A percentile compares a stretch with the other conserved stretches of the same genome.
phyloP scores from a whole-genome alignment of 2,329 filamentous ascomycete genomes.

The Periconia digitata region DNA sequence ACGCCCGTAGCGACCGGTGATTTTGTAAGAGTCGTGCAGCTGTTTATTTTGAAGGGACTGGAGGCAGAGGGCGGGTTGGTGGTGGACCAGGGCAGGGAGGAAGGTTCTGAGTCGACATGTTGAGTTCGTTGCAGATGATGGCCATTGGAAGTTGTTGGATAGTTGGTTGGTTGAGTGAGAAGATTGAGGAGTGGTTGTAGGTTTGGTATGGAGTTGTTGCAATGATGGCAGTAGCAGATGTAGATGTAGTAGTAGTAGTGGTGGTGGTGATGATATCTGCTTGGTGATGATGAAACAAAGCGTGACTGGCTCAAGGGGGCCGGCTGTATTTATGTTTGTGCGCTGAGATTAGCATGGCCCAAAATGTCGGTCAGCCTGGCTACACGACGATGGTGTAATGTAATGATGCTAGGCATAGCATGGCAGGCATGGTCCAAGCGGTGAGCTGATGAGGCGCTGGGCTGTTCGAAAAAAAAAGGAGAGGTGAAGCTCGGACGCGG shows the following conservation, averaged over 20 bases:
- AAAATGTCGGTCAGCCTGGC: slow-evolving; percentile 45
- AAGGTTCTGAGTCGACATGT: slow-evolving; percentile 45
- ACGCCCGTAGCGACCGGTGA: slow-evolving; percentile 24
- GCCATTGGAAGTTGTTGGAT: slow-evolving; percentile 22
- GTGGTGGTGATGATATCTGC: slow-evolving; percentile 10
- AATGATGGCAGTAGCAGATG: neutral
- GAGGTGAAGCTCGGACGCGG: slow-evolving; percentile 31
- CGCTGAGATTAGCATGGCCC: slow-evolving; percentile 37
- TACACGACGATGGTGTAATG: slow-evolving; percentile 46
- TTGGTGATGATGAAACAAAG: slow-evolving; percentile 36
- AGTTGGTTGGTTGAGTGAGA: slow-evolving; percentile 9
- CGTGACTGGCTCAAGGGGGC: slow-evolving; percentile 28
- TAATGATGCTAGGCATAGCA: slow-evolving; percentile 41
- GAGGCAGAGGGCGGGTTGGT: slow-evolving; percentile 51
- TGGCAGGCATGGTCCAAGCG: slow-evolving; percentile 41
- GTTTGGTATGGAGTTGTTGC: neutral
- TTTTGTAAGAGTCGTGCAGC: neutral
- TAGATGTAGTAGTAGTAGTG: slow-evolving; percentile 14
- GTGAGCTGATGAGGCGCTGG: slow-evolving; percentile 43
- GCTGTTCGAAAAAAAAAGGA: slow-evolving; percentile 43
- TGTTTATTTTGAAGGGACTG: slow-evolving; percentile 47
- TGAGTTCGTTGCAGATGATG: slow-evolving; percentile 41
- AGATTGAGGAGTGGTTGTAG: slow-evolving; percentile 7
- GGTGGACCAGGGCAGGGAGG: slow-evolving; percentile 52
- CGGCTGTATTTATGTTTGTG: slow-evolving; percentile 43